Evolutionary conservation across 208 protist genomes (phyloP).

Genomic region (Wallacemonas rigidus): DNA sequence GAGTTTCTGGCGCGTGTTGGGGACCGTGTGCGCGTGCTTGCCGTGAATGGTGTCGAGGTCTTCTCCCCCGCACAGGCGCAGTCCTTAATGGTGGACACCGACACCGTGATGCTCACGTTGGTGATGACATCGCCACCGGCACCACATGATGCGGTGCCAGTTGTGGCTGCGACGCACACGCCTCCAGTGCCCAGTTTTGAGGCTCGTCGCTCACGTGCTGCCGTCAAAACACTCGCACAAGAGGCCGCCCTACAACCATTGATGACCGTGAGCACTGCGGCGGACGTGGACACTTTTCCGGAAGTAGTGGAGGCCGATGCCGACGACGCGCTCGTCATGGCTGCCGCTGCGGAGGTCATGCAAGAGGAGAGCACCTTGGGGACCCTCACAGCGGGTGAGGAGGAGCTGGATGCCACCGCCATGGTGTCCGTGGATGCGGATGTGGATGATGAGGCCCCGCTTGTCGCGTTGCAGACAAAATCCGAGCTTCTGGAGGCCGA

Average conservation of each 20-base stretch:
- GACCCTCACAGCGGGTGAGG: too few species aligned
- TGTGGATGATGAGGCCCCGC: neutral
- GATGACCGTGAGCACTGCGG: too few species aligned
- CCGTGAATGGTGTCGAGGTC: conserved; percentile 74
- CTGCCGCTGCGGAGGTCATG: too few species aligned
- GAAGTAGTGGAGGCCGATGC: too few species aligned
- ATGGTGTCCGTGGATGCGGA: neutral
- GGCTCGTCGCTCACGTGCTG: too few species aligned
- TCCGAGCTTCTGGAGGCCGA: neutral
- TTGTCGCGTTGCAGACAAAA: neutral
- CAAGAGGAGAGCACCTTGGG: too few species aligned
- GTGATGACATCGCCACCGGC: conserved; percentile 43
- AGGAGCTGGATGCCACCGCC: too few species aligned
- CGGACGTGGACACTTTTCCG: too few species aligned
- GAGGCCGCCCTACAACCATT: too few species aligned
- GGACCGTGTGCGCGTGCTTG: conserved; percentile 41
- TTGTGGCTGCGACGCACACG: neutral
- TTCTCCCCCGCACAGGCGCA: conserved; percentile 39
- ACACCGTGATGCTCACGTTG: conserved; percentile 62
- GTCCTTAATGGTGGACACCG: conserved; percentile 36
- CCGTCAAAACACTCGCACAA: too few species aligned
- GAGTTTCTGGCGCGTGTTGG: neutral
- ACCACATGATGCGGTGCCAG: neutral
- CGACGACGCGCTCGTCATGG: too few species aligned
- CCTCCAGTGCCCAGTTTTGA: too few species aligned